These are phyloP conservation scores for Pleurostoma richardsiae DNA, from an alignment of 2,329 filamentous ascomycete genomes.

Conservation along the genomic window DNA sequence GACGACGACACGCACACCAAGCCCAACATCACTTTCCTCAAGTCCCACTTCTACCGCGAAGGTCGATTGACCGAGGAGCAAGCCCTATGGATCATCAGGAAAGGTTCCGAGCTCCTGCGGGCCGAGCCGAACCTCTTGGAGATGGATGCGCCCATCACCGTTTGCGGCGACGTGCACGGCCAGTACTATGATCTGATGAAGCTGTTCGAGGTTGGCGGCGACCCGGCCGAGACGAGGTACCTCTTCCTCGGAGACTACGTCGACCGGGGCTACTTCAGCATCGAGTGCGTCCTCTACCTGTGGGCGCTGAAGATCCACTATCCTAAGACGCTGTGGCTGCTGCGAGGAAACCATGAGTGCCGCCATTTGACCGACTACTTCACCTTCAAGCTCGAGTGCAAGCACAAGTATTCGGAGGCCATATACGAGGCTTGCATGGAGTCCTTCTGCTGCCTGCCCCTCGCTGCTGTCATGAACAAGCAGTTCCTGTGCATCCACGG, in stretches of 20 bases:
- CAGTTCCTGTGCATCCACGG: slow-evolving; percentile 99
- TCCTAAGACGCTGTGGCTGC: slow-evolving; percentile 91
- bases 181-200: slow-evolving; percentile 99
- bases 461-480: slow-evolving; percentile 99
- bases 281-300: slow-evolving; percentile 96
- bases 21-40: slow-evolving; percentile 89
- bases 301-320: slow-evolving; percentile 99
- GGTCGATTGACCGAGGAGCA: slow-evolving; percentile 96
- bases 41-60: slow-evolving; percentile 98
- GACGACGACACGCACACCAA: slow-evolving; percentile 80
- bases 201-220: slow-evolving; percentile 95
- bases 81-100: slow-evolving; percentile 88
- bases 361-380: slow-evolving; percentile 99
- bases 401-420: slow-evolving; percentile 97
- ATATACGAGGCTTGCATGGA: slow-evolving; percentile 99
- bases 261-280: slow-evolving; percentile 97
- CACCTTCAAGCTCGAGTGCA: slow-evolving; percentile 99
- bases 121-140: slow-evolving; percentile 93
- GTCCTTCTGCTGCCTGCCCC: slow-evolving; percentile 87
- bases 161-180: slow-evolving; percentile 96
- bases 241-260: slow-evolving; percentile 98
- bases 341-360: slow-evolving; percentile 97
- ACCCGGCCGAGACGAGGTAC: slow-evolving; percentile 93
- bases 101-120: slow-evolving; percentile 81
- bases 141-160: slow-evolving; percentile 99